Base-by-base conservation (phyloP, 371 early-diverging fungal genomes). In the Vittaforma corneae region DNA sequence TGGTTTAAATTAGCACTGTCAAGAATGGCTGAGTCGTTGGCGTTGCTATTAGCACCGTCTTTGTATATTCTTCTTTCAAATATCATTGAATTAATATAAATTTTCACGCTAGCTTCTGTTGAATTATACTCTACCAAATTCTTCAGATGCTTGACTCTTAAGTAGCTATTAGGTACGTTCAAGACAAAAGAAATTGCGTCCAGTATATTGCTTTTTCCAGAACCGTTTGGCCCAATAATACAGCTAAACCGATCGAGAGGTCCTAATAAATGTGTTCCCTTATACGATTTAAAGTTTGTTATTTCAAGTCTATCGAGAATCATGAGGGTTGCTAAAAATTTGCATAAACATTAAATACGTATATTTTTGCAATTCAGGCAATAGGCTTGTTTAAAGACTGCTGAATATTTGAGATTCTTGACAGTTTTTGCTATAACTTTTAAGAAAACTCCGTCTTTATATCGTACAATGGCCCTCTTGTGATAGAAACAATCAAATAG, bases 201-300 rank as follows among this genome's bases (percentile, higher is more conserved):
- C 90, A 98, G 90, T 34, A 97, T 82, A 74, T 98, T 98, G 16
- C 91, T 90, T 79, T 98, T 98, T 85, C 92, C 93, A 62, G 90
- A 85, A 56, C 99, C 99, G 82, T 98, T 98, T 32, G 97, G 95
- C 11, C 99, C 99, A 64, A 96, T 89, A 45, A 98, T 87, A 63
- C 90, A 88, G 1, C 94, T 91, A 77, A 98, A 95, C 74, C 88
- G 82, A 75, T 86, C 80, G 75, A 97, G 93, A 6, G 92, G 92
- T 1, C 93, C 94, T 57, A 98, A 91, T 34, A 82, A 82, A 73
- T 91, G 88, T 56, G 79, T 81, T 26, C 92, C 92, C 67, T 85
- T 84, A 78, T 98, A 97, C 2, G 92, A 91, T 82, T 98, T 98
- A 86, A 98, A 98, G 84, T 95, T 91, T 66, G 88, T 88, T 1